Evolutionary conservation across 345 rosid species (phyloP), one percentile per base, ranked within the genome.

Genomic region (Pugionium dolabratum): DNA sequence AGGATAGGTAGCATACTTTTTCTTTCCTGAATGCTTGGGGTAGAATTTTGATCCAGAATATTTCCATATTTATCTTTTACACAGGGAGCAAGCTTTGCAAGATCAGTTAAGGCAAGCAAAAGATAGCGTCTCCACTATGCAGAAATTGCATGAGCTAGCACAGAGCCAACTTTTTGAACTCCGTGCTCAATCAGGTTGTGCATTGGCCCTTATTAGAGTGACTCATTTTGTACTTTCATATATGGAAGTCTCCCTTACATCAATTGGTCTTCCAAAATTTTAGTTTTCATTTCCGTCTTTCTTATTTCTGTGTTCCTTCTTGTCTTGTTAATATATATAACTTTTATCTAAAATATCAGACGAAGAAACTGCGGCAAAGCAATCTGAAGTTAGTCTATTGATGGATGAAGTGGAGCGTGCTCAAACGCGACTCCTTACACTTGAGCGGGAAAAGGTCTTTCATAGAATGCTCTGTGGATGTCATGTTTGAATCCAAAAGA

Each of bases 391-490:
- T 81, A 82, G 74, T 78, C 87, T 95, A 73, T 77, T 95, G 74
- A 91, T 95, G 95, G 97, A 95, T 84, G 99, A 95, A 87, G 96
- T 95, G 61, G 99, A 95, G 79, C 84, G 95, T 73, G 97, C 99
- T 72, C 99, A 94, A 79, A 87, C 95, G 33, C 89, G 96, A 7
- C 91, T 94, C 73, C 81, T 82, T 76, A 82, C 91, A 79, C 88
- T 95, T 67, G 97, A 95, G 82, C 89, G 97, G 75, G 99, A 95
- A 75, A 95, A 95, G 93, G 99, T 87, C 35, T 45, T 30, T 29
- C 50, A 39, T 29, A 30, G 4, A 28, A 54, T 62, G 58, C 52
- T 61, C 54, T 67, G 8, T 54, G 32, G 43, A 48, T 67, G 34
- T 54, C 54, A 47, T 68, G 28, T 67, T 67, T 61, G 6, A 40